Percentiles rank a stretch among this genome's conserved stretches.
Evolutionary conservation across 208 protist genomes (phyloP).

Genomic region (Acanthamoeba sp.): DNA sequence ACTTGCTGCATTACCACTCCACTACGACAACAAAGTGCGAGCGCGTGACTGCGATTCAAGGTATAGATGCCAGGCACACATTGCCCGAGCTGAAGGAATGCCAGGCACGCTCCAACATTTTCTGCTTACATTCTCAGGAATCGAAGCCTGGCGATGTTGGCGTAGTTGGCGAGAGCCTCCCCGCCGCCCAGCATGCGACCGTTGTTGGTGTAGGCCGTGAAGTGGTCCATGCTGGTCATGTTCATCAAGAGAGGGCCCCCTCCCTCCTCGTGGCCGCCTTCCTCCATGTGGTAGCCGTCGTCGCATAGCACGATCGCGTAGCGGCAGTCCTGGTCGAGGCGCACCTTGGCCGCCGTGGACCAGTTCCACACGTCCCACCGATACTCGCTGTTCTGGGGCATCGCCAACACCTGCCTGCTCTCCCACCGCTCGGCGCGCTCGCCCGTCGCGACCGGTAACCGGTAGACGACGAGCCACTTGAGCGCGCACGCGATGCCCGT

Average conservation of each 20-base stretch:
- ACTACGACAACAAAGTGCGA: too few species aligned
- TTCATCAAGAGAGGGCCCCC: slow-evolving; percentile 28
- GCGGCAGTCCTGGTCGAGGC: background rate
- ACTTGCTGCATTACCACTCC: too few species aligned
- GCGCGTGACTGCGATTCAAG: too few species aligned
- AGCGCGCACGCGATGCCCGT: slow-evolving; percentile 30
- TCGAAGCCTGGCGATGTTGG: background rate
- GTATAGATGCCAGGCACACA: too few species aligned
- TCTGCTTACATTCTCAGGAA: background rate
- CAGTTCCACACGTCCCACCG: slow-evolving; percentile 46
- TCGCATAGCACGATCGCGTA: background rate
- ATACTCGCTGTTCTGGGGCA: slow-evolving; percentile 31
- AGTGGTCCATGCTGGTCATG: slow-evolving; percentile 36
- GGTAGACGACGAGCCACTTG: slow-evolving; percentile 9
- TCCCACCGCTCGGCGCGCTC: background rate
- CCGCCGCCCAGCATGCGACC: slow-evolving; percentile 40
- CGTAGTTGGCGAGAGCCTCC: background rate
- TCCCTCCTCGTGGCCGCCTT: background rate
- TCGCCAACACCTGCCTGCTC: background rate
- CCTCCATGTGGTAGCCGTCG: background rate
- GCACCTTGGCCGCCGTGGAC: background rate
- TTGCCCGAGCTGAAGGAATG: too few species aligned
- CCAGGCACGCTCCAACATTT: too few species aligned
- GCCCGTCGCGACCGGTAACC: background rate
- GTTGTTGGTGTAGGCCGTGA: background rate